Base-by-base conservation (phyloP, 257 asterid genomes). In the Solanum etuberosum region DNA sequence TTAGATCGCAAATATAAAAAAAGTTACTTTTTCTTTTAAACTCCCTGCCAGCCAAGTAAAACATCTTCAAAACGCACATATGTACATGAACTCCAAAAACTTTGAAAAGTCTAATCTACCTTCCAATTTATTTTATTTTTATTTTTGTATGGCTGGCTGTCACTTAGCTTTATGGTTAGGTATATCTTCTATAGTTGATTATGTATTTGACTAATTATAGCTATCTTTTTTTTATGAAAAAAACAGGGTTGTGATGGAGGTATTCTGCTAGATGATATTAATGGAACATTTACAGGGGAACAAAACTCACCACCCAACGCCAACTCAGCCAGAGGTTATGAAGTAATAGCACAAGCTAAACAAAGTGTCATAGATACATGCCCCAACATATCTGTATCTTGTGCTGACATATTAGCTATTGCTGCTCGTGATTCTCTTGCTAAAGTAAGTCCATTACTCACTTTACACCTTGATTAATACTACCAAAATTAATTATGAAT, bases 201-300 rank as follows among this genome's bases (percentile, higher is more conserved):
- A 72, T 11, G 40, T 21, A 38, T 9, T 74, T 23, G 85, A 16
- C 67, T 46, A 46, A 80, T 20, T 35, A 73, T 46, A 27, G 5
- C 42, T 29, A 5, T 29, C 16, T 27, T 27, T 20, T 82, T 29
- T 12, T 8, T 38, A 32, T 4, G 31, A 9, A 72, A 73, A 20
- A 35, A 5, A 21, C 12, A 84, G 87, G 87, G 87, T 65, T 84
- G 87, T 20, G 87, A 84, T 84, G 87, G 87, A 84, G 87, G 87
- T 67, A 40, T 84, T 21, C 87, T 84, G 68, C 80, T 84, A 65
- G 61, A 84, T 27, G 87, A 40, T 29, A 65, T 68, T 38, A 13
- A 23, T 84, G 87, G 87, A 18, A 27, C 85, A 80, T 86, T 86
- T 20, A 4, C 3, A 27, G 84, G 87, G 15, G 87, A 84, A 46